Evolutionary conservation across 23 red algal genomes (phyloP).

Genomic region (Pyropia yezoensis): DNA sequence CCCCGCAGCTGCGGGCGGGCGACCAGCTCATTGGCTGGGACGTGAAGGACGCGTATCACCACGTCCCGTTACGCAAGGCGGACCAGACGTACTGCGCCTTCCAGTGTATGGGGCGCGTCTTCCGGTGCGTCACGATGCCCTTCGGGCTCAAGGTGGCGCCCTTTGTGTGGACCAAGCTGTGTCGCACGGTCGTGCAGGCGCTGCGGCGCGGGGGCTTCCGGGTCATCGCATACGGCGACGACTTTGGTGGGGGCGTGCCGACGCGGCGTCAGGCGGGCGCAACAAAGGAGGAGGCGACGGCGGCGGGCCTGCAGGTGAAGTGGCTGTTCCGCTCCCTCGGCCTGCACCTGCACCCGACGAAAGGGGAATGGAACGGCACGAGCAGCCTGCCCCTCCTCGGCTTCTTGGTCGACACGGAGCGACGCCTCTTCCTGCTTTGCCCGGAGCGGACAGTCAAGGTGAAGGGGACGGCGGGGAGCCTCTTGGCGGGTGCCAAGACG

Average conservation of each 20-base stretch:
- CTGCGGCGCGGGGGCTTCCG: background rate
- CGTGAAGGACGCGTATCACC: too few species aligned
- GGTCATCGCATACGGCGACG: slow-evolving; percentile 24
- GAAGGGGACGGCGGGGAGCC: background rate
- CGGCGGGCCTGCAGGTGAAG: background rate
- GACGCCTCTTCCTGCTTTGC: slow-evolving; percentile 2
- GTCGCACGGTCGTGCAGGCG: slow-evolving; percentile 8
- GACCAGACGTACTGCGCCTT: slow-evolving; percentile 32
- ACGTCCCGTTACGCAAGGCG: slow-evolving; percentile 4
- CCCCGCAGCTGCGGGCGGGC: too few species aligned
- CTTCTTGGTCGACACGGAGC: slow-evolving; percentile 20
- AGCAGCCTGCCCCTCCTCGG: too few species aligned
- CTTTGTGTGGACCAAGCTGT: slow-evolving; percentile 14
- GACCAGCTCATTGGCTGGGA: too few species aligned
- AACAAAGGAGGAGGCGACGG: background rate
- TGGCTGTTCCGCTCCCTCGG: background rate
- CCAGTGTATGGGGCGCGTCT: slow-evolving; percentile 7
- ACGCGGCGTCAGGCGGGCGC: too few species aligned
- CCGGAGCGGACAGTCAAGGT: slow-evolving; percentile 1
- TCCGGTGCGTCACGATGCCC: slow-evolving; percentile 15
- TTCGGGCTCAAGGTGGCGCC: slow-evolving; percentile 17
- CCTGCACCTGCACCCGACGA: background rate
- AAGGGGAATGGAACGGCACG: slow-evolving; percentile 5
- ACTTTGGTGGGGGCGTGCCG: background rate
- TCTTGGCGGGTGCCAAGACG: background rate